phyloP scores from a whole-genome alignment of 1,284 basidiomycete species.

The Ceratorhiza oryzae-sativae region DNA sequence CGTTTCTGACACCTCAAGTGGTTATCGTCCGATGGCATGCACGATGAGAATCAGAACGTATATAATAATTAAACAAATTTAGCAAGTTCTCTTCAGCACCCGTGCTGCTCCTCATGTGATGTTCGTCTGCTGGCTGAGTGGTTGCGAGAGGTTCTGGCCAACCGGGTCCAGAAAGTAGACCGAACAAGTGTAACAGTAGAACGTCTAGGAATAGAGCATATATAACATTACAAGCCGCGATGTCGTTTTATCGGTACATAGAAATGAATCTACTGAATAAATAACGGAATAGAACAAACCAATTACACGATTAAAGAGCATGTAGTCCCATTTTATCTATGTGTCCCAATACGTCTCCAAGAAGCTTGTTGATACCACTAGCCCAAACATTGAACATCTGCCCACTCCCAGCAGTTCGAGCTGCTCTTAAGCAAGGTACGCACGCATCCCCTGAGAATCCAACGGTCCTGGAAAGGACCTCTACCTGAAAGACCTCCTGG shows the following conservation, averaged over 20 bases:
- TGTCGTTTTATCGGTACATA: neutral
- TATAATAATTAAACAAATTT: no score
- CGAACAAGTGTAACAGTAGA: no score
- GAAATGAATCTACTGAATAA: neutral
- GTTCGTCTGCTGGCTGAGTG: no score
- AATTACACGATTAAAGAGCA: neutral
- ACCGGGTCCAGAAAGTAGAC: no score
- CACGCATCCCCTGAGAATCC: neutral
- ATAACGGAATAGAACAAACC: neutral
- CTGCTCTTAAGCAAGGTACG: neutral
- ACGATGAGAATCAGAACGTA: no score
- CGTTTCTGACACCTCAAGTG: no score
- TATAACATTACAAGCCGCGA: no score
- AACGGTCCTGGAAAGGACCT: neutral
- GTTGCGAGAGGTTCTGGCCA: no score
- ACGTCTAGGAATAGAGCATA: no score
- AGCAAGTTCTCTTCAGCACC: no score
- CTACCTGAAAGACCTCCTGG: neutral
- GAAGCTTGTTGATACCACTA: neutral
- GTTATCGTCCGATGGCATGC: no score
- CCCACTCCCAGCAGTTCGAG: neutral
- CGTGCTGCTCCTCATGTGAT: no score
- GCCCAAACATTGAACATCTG: conserved; percentile 5
- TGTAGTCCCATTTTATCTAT: neutral
- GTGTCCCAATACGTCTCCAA: neutral